phyloP scores from a whole-genome alignment of 129 eudicot species.

The Cynara cardunculus region DNA sequence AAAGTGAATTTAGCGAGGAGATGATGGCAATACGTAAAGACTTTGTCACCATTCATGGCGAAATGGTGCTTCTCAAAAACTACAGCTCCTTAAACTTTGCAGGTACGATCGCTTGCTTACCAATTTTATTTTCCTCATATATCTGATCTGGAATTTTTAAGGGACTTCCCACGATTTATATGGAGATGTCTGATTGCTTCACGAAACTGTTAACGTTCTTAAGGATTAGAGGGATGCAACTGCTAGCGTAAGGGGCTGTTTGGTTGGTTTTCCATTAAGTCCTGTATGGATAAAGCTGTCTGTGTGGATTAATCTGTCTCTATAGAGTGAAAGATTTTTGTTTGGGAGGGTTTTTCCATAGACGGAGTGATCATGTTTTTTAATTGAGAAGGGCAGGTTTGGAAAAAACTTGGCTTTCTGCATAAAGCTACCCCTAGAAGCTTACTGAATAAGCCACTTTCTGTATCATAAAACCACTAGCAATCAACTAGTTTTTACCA shows the following conservation, averaged over 20 bases:
- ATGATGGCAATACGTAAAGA: slow-evolving; percentile 73
- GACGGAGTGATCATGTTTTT: too few species aligned
- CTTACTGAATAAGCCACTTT: too few species aligned
- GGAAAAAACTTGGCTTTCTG: too few species aligned
- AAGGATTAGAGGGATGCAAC: background rate
- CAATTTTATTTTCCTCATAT: background rate
- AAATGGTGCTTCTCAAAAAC: slow-evolving; percentile 93
- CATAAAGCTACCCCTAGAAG: too few species aligned
- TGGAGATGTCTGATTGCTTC: slow-evolving; percentile 1
- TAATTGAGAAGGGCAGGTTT: too few species aligned
- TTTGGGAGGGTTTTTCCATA: too few species aligned
- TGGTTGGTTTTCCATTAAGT: too few species aligned
- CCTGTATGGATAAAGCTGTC: too few species aligned
- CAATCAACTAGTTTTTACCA: background rate
- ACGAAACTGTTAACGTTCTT: background rate
- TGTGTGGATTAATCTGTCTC: too few species aligned
- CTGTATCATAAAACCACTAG: too few species aligned
- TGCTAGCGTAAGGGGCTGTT: too few species aligned
- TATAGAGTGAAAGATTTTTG: too few species aligned
- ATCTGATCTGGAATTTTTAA: slow-evolving; percentile 1
- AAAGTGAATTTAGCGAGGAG: slow-evolving; percentile 57
- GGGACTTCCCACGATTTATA: slow-evolving; percentile 3
- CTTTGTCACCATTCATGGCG: slow-evolving; percentile 78
- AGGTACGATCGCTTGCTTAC: slow-evolving; percentile 38
- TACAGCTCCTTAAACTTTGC: slow-evolving; percentile 94